Conservation (phyloP, 2,329 filamentous ascomycete species). For the Tolypocladium ovalisporum region DNA sequence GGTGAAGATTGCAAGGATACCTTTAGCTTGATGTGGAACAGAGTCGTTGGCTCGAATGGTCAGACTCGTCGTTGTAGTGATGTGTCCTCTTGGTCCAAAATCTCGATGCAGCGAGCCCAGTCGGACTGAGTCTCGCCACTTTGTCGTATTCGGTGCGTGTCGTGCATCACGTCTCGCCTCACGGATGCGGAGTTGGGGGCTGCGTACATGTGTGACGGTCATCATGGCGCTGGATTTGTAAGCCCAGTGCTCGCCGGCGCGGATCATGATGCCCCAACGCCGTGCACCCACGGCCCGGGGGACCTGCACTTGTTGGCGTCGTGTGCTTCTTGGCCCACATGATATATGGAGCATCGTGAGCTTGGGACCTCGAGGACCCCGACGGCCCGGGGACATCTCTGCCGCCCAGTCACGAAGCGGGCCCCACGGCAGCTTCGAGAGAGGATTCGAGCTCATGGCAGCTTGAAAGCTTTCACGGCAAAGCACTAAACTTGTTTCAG, state of each 20-base stretch:
- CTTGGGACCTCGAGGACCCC: neutral
- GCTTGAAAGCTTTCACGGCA: neutral
- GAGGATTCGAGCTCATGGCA: too few relatives aligned
- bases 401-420: neutral
- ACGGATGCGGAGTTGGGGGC: neutral
- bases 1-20: neutral
- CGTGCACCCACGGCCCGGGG: neutral
- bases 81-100: neutral
- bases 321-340: neutral
- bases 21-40: neutral
- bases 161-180: neutral
- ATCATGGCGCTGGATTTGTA: neutral
- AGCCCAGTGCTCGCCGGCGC: neutral
- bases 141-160: neutral
- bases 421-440: neutral
- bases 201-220: neutral
- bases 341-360: neutral
- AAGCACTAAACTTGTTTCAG: neutral
- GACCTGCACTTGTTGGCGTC: neutral
- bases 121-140: neutral
- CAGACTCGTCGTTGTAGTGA: neutral
- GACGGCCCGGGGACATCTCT: neutral
- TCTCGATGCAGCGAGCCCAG: neutral
- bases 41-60: neutral
- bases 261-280: too few relatives aligned